Base-by-base conservation (phyloP, 2,329 filamentous ascomycete genomes). In the Aureobasidium sp. region DNA sequence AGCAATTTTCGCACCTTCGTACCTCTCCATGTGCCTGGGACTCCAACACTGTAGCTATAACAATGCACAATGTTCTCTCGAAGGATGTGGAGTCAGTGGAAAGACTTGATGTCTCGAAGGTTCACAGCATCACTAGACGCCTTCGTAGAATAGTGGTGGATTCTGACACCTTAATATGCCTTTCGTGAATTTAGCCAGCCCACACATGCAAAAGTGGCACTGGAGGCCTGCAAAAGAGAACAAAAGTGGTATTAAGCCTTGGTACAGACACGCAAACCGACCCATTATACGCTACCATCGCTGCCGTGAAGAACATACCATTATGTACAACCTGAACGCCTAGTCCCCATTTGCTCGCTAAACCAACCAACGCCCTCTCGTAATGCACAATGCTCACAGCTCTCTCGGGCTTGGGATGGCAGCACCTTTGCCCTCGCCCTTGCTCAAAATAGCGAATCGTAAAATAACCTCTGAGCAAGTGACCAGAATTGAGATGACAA, bases 381-480 rank as follows among this genome's bases (percentile, higher is more conserved):
- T 34, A 36, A 44, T 46, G 27, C n/a, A 34, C 53, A 23, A 27
- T 39, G 12, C 32, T 39, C 55, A 59, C 27, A 63, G 48, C 50
- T 63, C 62, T 29, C 39, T 55, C 15, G 56, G 39, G 37, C 55
- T 51, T 2, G 62, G 46, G 17, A 50, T 44, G 1, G 62, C 55
- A 26, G 34, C 47, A 26, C 50, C 58, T n/a, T 39, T 32, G 17
- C 47, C 63, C 20, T 62, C 51, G 39, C 63, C 62, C 20, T 59
- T 62, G 4, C 70, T 70, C 57, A 96, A 77, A 60, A 96, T 88
- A 32, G 82, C 86, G 71, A 97, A 97, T 7, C 94, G 84, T 56
- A 99, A 78, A 61, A 88, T 85, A 9, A 97, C 93, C 76, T 99
- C 94, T 3, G 88, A 87, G 56, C 90, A 88, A 1, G 94, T 97